phyloP scores from a whole-genome alignment of 164 flowering plant species.

The Liquidambar formosana region DNA sequence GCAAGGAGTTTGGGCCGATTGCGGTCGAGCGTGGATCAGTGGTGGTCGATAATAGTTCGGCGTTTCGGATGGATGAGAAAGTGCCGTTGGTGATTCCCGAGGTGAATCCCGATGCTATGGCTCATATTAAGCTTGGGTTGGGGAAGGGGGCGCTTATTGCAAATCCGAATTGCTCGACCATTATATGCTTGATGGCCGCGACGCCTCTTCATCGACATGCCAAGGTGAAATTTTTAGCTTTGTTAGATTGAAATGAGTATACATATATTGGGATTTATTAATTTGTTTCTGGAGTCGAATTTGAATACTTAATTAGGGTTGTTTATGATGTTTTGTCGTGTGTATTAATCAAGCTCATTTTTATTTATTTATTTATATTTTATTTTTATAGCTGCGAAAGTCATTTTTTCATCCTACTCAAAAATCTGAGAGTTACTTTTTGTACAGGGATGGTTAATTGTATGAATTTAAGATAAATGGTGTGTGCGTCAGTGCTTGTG shows the following conservation, averaged over 20 bases:
- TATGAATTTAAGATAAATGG: too few species aligned
- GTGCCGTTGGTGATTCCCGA: conserved; percentile 93
- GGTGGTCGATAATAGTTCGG: conserved; percentile 97
- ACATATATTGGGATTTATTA: background rate
- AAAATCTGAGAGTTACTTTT: too few species aligned
- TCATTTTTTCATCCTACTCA: too few species aligned
- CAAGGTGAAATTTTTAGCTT: conserved; percentile 47
- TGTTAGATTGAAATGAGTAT: background rate
- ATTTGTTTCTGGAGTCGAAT: background rate
- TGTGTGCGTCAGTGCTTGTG: too few species aligned
- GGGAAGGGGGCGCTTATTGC: conserved; percentile 91
- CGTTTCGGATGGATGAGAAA: conserved; percentile 83
- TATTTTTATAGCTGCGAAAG: too few species aligned
- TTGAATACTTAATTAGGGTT: background rate
- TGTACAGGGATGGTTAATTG: too few species aligned
- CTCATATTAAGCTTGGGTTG: conserved; percentile 55
- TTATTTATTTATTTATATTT: too few species aligned
- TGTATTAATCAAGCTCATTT: too few species aligned
- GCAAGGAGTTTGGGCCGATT: conserved; percentile 82
- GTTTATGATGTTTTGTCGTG: background rate
- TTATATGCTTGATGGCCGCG: conserved; percentile 95
- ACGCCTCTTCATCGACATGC: conserved; percentile 95
- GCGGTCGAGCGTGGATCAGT: conserved; percentile 72
- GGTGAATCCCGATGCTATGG: conserved; percentile 92
- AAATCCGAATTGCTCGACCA: conserved; percentile 98